Conservation (phyloP, 225 moss, liverwort and hornwort genomes). For the Physcomitrellopsis africana region DNA sequence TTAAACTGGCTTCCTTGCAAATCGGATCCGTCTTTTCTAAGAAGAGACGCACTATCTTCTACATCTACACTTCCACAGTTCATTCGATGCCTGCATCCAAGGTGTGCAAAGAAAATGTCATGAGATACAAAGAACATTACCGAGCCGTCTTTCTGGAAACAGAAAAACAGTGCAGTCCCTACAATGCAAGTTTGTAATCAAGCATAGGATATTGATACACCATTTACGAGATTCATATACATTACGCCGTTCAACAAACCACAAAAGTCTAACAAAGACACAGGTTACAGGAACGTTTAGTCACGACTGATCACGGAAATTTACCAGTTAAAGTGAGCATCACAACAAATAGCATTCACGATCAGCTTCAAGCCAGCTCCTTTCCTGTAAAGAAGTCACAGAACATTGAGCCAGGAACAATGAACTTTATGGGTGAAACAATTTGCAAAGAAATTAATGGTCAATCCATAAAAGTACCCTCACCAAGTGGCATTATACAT, state of each 20-base stretch:
- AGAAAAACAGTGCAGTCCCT: background rate
- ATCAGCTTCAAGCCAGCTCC: slow-evolving; percentile 62
- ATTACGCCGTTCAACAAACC: background rate
- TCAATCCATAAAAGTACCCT: slow-evolving; percentile 13
- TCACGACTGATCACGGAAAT: slow-evolving; percentile 5
- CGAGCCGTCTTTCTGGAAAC: background rate
- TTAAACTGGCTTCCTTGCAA: slow-evolving; percentile 45
- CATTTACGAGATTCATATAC: background rate
- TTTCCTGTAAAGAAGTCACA: slow-evolving; percentile 40
- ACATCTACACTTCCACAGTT: slow-evolving; percentile 63
- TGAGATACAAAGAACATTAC: background rate
- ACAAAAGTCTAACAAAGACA: background rate
- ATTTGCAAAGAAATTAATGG: background rate
- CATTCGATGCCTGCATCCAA: slow-evolving; percentile 61
- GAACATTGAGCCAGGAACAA: slow-evolving; percentile 19
- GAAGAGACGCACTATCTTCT: slow-evolving; percentile 50
- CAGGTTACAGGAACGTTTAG: background rate
- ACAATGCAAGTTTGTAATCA: background rate
- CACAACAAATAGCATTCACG: slow-evolving; percentile 56
- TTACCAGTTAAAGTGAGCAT: slow-evolving; percentile 62
- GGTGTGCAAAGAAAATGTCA: background rate
- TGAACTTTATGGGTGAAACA: slow-evolving; percentile 1
- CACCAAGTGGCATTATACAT: slow-evolving; percentile 75
- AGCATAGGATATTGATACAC: background rate
- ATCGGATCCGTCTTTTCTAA: slow-evolving; percentile 42